Percentiles rank a stretch among this genome's conserved stretches.
Evolutionary conservation across 345 rosid genomes (phyloP).

Genomic region (Reutealis trisperma): DNA sequence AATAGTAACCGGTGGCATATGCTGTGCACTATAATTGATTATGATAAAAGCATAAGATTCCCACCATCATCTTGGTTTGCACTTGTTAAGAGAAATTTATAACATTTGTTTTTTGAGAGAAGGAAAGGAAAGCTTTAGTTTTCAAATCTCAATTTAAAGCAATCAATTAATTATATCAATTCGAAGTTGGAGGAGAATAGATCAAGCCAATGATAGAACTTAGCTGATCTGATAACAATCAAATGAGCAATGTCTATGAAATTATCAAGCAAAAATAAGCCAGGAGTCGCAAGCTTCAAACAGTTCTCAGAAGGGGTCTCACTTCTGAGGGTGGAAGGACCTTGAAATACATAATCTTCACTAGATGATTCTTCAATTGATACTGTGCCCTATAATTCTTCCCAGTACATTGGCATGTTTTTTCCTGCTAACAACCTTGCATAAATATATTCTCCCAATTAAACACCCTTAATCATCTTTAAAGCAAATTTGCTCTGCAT

Average conservation of each 20-base stretch:
- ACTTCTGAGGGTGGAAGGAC: neutral
- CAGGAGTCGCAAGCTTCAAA: neutral
- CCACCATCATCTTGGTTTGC: neutral
- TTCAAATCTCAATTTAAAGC: neutral
- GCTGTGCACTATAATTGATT: neutral
- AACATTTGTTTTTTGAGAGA: neutral
- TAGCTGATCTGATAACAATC: neutral
- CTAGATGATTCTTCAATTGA: neutral
- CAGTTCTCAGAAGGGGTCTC: neutral
- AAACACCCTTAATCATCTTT: neutral
- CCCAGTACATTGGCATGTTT: neutral
- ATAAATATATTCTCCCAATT: neutral
- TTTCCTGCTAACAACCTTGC: neutral
- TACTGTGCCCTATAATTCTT: neutral
- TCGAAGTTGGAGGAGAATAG: too few species aligned
- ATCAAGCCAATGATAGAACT: neutral
- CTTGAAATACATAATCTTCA: neutral
- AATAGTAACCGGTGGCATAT: too few species aligned
- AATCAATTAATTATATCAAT: neutral
- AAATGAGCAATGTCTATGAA: neutral
- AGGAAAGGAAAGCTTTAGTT: neutral
- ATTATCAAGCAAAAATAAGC: neutral
- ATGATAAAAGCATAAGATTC: conserved; percentile 3
- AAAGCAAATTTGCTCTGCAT: neutral
- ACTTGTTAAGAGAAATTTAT: neutral